Base-by-base conservation (phyloP, 805 yeast genomes). In the Monosporozyma solicola region DNA sequence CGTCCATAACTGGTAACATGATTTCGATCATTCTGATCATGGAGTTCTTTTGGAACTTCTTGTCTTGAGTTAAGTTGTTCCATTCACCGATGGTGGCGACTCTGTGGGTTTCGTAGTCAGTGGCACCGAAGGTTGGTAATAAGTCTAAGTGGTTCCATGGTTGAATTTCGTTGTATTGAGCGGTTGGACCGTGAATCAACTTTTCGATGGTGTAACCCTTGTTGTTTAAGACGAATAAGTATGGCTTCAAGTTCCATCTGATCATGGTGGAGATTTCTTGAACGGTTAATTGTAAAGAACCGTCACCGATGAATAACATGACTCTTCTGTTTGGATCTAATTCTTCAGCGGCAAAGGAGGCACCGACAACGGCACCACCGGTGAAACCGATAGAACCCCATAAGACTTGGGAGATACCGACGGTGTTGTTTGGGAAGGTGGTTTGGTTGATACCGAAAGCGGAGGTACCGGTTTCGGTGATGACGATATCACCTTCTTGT, bases 1-100 rank as follows among this genome's bases (percentile, higher is more conserved):
- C 88, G 71, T 83, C 89, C 78, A 81, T 76, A 59, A 74, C 79
- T 59, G 79, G 84, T 60, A 83, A 70, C 83, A 81, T 80, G 48
- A 83, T 74, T 71, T 83, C 89, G 55, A 83, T 72, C 70, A 83
- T 62, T 74, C 87, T 78, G 61, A 81, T 79, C 71, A 75, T 82
- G 57, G 78, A 73, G 66, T 79, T 77, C 58, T 70, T 70, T 58
- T 76, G 72, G 69, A 83, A 83, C n/a, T 62, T 73, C 48, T 67
- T 59, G 63, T 74, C 75, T 20, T 63, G 61, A 55, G 79, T 76
- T 58, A 82, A 65, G 46, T 70, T 69, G 59, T 81, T 75, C 61
- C 82, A 74, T 59, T 82, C 87, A 59, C 82, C 83, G 56, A 76
- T 69, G 50, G 80, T 79, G 16, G 76, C 62, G 35, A 83, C 74